Percentiles rank a stretch among this genome's conserved stretches.
Evolutionary conservation across 768 basidiomycete species (phyloP).

Genomic region (Aureoboletus auriporus): DNA sequence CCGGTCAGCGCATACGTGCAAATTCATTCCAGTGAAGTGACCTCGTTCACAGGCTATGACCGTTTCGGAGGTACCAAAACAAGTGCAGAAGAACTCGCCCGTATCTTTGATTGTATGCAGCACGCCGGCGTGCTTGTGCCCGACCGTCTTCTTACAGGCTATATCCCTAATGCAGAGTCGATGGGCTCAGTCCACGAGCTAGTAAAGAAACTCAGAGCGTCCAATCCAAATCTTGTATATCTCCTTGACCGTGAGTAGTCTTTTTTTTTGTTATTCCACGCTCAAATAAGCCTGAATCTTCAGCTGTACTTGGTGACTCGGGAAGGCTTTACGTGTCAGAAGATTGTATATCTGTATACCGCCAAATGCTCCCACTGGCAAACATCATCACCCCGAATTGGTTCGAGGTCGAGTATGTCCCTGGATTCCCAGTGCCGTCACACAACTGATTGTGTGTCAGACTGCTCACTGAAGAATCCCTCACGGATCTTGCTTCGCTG

Average conservation of each 20-base stretch:
- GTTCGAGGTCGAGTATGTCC: slow-evolving; percentile 90
- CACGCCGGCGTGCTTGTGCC: slow-evolving; percentile 71
- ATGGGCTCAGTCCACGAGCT: slow-evolving; percentile 62
- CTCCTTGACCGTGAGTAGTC: slow-evolving; percentile 80
- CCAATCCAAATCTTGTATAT: slow-evolving; percentile 67
- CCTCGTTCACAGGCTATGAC: slow-evolving; percentile 62
- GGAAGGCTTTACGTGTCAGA: slow-evolving; percentile 85
- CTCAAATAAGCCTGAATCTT: not conserved
- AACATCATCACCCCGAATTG: slow-evolving; percentile 97
- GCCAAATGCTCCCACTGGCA: slow-evolving; percentile 71
- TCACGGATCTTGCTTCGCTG: slow-evolving; percentile 66
- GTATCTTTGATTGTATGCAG: slow-evolving; percentile 72
- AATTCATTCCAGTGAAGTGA: not conserved
- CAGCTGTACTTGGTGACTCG: slow-evolving; percentile 94
- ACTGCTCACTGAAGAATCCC: slow-evolving; percentile 66
- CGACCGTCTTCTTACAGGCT: slow-evolving; percentile 81
- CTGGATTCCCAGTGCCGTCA: not conserved
- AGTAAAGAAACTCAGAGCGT: slow-evolving; percentile 54
- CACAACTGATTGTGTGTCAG: slow-evolving; percentile 35
- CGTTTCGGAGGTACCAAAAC: slow-evolving; percentile 77
- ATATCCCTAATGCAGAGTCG: slow-evolving; percentile 81
- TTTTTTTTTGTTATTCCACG: not conserved
- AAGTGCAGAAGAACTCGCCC: slow-evolving; percentile 68
- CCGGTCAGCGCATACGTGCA: slow-evolving; percentile 46
- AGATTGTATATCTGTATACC: slow-evolving; percentile 85